These are phyloP conservation scores for Arabidopsis suecica DNA, from an alignment of 345 rosid species.

Conservation along the genomic window DNA sequence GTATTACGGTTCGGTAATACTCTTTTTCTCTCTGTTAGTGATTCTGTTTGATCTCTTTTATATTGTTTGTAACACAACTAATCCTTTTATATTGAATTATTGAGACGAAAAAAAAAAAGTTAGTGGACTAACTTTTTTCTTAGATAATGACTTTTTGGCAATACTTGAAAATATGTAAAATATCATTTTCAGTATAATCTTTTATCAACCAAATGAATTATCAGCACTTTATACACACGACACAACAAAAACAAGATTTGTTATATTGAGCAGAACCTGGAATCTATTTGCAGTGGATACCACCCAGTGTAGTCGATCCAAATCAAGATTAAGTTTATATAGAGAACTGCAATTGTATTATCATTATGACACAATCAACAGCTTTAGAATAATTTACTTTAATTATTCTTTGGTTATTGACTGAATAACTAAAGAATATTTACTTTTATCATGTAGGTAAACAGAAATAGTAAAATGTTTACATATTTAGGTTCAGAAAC, in stretches of 20 bases:
- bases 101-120: too few species aligned
- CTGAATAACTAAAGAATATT: neutral
- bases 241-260: neutral
- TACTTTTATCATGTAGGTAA: neutral
- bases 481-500: neutral
- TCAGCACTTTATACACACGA: neutral
- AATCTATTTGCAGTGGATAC: neutral
- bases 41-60: too few species aligned
- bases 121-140: too few species aligned
- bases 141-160: too few species aligned
- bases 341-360: conserved; percentile 1
- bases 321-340: too few species aligned
- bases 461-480: neutral
- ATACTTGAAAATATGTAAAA: too few species aligned
- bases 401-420: neutral
- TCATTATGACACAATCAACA: neutral
- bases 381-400: neutral
- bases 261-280: neutral
- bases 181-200: neutral
- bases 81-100: too few species aligned
- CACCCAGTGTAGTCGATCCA: too few species aligned
- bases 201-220: neutral
- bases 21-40: too few species aligned
- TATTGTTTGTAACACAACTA: too few species aligned
- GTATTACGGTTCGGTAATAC: too few species aligned